Conservation (phyloP, 2,329 filamentous ascomycete species). For the Calonectria pteridis region DNA sequence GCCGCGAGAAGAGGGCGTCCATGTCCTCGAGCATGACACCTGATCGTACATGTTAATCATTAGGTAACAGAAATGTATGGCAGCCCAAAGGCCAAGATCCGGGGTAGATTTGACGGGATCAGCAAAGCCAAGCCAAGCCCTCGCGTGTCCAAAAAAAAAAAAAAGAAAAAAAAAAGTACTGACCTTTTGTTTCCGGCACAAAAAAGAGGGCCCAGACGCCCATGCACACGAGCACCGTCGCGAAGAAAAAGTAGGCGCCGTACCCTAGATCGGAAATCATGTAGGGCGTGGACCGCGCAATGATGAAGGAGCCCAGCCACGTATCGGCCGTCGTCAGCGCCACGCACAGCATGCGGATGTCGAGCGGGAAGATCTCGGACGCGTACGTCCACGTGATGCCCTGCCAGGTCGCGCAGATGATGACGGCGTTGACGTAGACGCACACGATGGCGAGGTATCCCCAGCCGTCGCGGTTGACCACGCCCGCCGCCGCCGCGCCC, state of each 20-base stretch:
- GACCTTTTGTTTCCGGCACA: constrained; percentile 65
- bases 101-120: constrained; percentile 4
- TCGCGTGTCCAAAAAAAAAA: too few species aligned
- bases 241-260: constrained; percentile 68
- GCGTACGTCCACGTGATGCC: constrained; percentile 60
- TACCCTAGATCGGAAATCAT: constrained; percentile 58
- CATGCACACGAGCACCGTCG: constrained; percentile 57
- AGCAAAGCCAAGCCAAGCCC: not conserved
- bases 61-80: not conserved
- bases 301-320: constrained; percentile 56
- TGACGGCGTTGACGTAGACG: constrained; percentile 57
- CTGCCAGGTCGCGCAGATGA: constrained; percentile 57
- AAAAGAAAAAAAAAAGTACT: not conserved
- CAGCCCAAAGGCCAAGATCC: not conserved
- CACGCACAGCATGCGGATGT: constrained; percentile 52
- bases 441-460: constrained; percentile 60
- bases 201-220: constrained; percentile 63
- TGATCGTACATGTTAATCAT: constrained; percentile 14
- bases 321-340: constrained; percentile 51
- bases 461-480: constrained; percentile 56
- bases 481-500: constrained; percentile 57
- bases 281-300: constrained; percentile 54
- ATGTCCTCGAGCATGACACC: constrained; percentile 61
- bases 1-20: constrained; percentile 51
- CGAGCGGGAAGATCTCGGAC: constrained; percentile 60